These are phyloP conservation scores for Leishmania arabica DNA, from an alignment of 208 protist genomes.

Conservation along the genomic window DNA sequence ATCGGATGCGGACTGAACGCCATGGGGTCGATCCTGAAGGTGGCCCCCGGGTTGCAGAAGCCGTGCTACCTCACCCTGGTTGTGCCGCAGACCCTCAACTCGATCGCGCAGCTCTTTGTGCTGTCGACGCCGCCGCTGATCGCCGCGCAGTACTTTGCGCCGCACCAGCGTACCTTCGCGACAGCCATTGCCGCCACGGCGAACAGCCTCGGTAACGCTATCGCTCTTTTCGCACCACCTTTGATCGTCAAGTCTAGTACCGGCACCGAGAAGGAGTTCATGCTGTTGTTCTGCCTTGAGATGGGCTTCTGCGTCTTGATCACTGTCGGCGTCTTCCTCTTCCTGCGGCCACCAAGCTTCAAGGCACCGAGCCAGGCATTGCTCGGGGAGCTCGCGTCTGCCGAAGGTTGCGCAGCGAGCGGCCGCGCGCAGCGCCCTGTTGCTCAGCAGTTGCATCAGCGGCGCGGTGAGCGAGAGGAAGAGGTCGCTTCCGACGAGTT, in stretches of 20 bases:
- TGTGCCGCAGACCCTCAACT: constrained; percentile 53
- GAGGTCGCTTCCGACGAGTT: neutral
- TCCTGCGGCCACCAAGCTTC: constrained; percentile 49
- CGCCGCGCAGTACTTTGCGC: constrained; percentile 67
- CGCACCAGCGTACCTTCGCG: constrained; percentile 60
- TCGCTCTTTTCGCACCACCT: constrained; percentile 60
- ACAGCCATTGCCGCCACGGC: constrained; percentile 65
- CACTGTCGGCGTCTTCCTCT: constrained; percentile 47
- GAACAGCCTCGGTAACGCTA: constrained; percentile 72
- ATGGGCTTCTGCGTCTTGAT: constrained; percentile 52
- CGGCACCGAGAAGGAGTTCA: constrained; percentile 41
- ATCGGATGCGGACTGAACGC: constrained; percentile 61
- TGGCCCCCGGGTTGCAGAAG: constrained; percentile 50
- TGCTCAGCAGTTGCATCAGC: neutral
- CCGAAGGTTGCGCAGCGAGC: neutral
- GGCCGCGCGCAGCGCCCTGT: neutral
- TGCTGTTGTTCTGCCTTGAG: constrained; percentile 59
- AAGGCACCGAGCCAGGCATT: constrained; percentile 32
- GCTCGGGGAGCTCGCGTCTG: constrained; percentile 13
- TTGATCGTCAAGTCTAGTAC: constrained; percentile 50
- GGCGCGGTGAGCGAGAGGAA: constrained; percentile 20
- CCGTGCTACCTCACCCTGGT: constrained; percentile 58
- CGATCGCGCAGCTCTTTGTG: constrained; percentile 73
- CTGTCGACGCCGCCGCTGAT: constrained; percentile 76
- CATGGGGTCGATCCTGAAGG: constrained; percentile 61